Conservation (phyloP, 2,329 filamentous ascomycete genomes). For the Lachnellula occidentalis region DNA sequence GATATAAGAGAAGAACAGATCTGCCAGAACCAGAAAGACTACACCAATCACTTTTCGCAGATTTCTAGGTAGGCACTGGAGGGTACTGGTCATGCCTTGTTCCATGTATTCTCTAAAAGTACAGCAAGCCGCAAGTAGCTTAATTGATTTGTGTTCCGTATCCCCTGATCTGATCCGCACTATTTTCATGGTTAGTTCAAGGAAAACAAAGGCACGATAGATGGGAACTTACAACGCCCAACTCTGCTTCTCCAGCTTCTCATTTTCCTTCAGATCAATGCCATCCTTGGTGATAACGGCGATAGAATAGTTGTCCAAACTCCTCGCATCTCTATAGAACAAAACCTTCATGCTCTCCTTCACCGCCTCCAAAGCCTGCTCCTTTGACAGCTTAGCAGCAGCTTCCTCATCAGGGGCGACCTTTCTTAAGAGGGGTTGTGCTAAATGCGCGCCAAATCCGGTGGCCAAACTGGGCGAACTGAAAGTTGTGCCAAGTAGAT, state of each 20-base stretch:
- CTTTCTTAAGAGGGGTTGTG: slow-evolving; percentile 83
- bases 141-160: slow-evolving; percentile 78
- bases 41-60: background rate
- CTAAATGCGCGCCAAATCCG: slow-evolving; percentile 88
- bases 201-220: background rate
- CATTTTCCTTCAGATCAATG: slow-evolving; percentile 76
- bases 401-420: slow-evolving; percentile 79
- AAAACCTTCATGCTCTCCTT: slow-evolving; percentile 98
- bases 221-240: slow-evolving; percentile 66
- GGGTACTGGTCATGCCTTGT: slow-evolving; percentile 18
- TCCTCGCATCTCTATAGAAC: slow-evolving; percentile 93
- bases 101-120: slow-evolving; percentile 26
- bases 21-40: background rate
- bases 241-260: slow-evolving; percentile 91
- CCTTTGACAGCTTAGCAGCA: slow-evolving; percentile 64
- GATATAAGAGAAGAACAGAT: background rate
- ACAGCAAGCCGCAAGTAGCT: slow-evolving; percentile 19
- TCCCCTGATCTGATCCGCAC: slow-evolving; percentile 83
- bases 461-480: slow-evolving; percentile 83
- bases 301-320: slow-evolving; percentile 85
- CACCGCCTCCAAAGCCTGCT: slow-evolving; percentile 73
- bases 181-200: slow-evolving; percentile 18
- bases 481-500: slow-evolving; percentile 91
- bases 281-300: slow-evolving; percentile 84
- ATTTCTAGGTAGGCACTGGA: background rate